Conservation (phyloP, 2,329 filamentous ascomycete species). For the Herpomyces periplanetae region DNA sequence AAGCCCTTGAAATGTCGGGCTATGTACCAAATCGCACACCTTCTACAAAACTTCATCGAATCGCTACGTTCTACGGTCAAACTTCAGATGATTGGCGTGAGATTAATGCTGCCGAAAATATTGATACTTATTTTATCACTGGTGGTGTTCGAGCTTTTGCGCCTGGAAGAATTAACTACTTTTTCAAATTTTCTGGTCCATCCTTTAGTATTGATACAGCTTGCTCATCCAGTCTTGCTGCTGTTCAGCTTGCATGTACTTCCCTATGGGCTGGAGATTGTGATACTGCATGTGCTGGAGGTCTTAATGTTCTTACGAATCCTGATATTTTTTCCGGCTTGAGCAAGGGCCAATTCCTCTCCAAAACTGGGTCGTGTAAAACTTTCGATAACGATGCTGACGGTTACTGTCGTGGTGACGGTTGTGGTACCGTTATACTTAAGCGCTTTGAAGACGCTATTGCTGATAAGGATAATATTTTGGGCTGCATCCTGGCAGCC, state of each 20-base stretch:
- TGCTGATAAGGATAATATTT: slow-evolving; percentile 24
- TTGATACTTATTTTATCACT: slow-evolving; percentile 26
- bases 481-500: slow-evolving; percentile 33
- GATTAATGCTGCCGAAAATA: slow-evolving; percentile 27
- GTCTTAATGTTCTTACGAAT: slow-evolving; percentile 37
- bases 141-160: slow-evolving; percentile 20
- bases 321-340: slow-evolving; percentile 40
- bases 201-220: slow-evolving; percentile 36
- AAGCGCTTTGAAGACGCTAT: slow-evolving; percentile 44
- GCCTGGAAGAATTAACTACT: slow-evolving; percentile 25
- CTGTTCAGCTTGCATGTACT: slow-evolving; percentile 28
- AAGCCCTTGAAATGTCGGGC: slow-evolving; percentile 42
- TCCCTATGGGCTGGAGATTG: slow-evolving; percentile 34
- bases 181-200: slow-evolving; percentile 33
- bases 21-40: slow-evolving; percentile 31
- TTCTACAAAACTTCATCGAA: slow-evolving; percentile 19
- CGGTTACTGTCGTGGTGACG: slow-evolving; percentile 45
- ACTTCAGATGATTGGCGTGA: slow-evolving; percentile 40
- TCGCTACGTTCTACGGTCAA: slow-evolving; percentile 34
- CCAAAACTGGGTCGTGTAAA: slow-evolving; percentile 33
- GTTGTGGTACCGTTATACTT: slow-evolving; percentile 28
- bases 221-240: slow-evolving; percentile 30
- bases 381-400: slow-evolving; percentile 45
- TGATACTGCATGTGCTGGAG: slow-evolving; percentile 41
- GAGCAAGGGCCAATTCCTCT: slow-evolving; percentile 35